phyloP scores from a whole-genome alignment of 164 flowering plant species.

The Piper betle region DNA sequence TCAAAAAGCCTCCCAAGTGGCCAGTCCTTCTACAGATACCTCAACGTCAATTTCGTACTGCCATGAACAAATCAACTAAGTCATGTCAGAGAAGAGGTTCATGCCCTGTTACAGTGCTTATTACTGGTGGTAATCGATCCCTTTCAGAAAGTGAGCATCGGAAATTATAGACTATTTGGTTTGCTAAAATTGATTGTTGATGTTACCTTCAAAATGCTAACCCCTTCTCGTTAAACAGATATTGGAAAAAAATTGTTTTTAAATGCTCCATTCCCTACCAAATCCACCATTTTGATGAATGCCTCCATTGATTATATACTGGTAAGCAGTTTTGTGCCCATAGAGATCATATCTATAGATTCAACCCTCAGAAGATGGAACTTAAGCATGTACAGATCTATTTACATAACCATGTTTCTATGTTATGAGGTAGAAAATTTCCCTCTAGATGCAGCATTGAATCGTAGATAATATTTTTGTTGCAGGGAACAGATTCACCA shows the following conservation, averaged over 20 bases:
- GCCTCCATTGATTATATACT: constrained; percentile 1
- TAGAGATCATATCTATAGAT: neutral
- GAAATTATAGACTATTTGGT: neutral
- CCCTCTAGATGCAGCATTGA: constrained; percentile 1
- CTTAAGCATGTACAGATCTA: neutral
- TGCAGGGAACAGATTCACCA: constrained; percentile 55
- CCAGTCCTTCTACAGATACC: constrained; percentile 81
- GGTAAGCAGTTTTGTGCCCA: neutral
- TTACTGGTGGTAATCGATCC: constrained; percentile 44
- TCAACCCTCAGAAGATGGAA: neutral
- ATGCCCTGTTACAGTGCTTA: constrained; percentile 68
- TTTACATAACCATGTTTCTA: neutral
- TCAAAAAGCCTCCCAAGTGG: constrained; percentile 65
- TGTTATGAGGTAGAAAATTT: neutral
- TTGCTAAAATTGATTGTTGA: too few relatives aligned
- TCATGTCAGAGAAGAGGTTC: constrained; percentile 56
- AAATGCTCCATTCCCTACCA: constrained; percentile 25
- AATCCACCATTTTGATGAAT: constrained; percentile 36
- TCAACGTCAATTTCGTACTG: constrained; percentile 52
- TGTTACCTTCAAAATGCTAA: neutral
- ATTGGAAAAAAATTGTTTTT: constrained; percentile 37
- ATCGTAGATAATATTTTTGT: constrained; percentile 2
- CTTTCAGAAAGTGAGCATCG: constrained; percentile 5
- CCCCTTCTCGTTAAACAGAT: constrained; percentile 20
- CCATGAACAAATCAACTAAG: constrained; percentile 23